These are phyloP conservation scores for Monosporascus sp. DNA, from an alignment of 2,329 filamentous ascomycete genomes.

Conservation along the genomic window DNA sequence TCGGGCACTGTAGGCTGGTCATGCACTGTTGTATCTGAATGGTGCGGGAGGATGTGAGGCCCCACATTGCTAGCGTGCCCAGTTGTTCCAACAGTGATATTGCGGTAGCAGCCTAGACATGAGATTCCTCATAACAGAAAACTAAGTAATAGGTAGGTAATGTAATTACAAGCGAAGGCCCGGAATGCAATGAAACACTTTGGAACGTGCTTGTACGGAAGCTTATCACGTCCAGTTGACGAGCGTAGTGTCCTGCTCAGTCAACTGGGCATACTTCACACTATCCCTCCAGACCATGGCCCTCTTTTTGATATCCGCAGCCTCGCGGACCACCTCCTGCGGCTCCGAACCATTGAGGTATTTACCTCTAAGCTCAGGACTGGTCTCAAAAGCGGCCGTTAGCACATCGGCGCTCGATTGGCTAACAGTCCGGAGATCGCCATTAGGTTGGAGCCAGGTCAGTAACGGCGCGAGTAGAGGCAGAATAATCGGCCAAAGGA, in stretches of 20 bases:
- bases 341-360: constrained; percentile 1
- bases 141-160: too few relatives aligned
- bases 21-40: too few relatives aligned
- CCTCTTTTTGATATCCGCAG: background rate
- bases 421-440: background rate
- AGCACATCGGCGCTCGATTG: constrained; percentile 1
- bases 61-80: too few relatives aligned
- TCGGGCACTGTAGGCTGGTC: too few relatives aligned
- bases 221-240: constrained; percentile 1
- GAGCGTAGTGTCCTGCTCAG: background rate
- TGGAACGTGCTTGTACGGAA: too few relatives aligned
- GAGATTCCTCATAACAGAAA: too few relatives aligned
- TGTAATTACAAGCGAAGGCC: too few relatives aligned
- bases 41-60: too few relatives aligned
- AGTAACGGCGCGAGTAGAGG: background rate
- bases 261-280: constrained; percentile 1
- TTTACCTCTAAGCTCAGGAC: background rate
- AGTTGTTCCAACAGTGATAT: too few relatives aligned
- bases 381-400: background rate
- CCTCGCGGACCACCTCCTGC: constrained; percentile 1
- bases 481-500: background rate
- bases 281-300: constrained; percentile 1
- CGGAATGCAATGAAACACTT: too few relatives aligned
- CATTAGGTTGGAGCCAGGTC: constrained; percentile 1
- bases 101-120: too few relatives aligned